A percentile compares a stretch with the other conserved stretches of the same genome.
Conservation (phyloP, 176 grass and related monocot species). For the Oryza longistaminata region DNA sequence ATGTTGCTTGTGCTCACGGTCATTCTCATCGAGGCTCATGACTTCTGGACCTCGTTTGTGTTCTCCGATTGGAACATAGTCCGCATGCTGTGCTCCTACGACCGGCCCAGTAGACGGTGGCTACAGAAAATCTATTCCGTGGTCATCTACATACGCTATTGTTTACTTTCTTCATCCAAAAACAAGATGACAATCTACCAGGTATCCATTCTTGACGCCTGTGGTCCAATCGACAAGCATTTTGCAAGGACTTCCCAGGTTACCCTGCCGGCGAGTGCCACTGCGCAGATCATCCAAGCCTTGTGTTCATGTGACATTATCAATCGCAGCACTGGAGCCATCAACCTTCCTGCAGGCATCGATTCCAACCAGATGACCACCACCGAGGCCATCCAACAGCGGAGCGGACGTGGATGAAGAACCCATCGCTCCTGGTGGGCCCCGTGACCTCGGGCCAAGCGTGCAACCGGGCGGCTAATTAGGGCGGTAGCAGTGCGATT, state of each 20-base stretch:
- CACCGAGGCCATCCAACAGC: background rate
- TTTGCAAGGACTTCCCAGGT: too few species aligned
- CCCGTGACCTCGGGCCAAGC: too few species aligned
- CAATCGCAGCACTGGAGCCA: background rate
- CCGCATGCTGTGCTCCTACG: constrained; percentile 5
- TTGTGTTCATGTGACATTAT: background rate
- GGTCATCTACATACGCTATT: too few species aligned
- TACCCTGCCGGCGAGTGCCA: background rate
- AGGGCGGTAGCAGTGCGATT: too few species aligned
- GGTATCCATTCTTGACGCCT: background rate
- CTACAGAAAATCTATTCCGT: too few species aligned
- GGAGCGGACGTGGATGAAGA: too few species aligned
- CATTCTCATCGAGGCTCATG: background rate
- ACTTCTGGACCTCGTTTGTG: background rate
- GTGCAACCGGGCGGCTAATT: too few species aligned
- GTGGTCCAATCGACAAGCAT: background rate
- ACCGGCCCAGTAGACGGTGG: background rate
- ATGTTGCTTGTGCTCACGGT: background rate
- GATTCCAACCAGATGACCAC: background rate
- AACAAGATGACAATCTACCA: background rate
- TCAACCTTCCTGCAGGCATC: too few species aligned
- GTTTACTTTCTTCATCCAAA: too few species aligned
- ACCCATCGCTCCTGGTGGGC: too few species aligned
- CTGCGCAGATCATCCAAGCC: background rate
- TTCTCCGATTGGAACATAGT: constrained; percentile 25